Evolutionary conservation across 108 stramenopile genomes (phyloP).

Genomic region (Cyclotella atomus): DNA sequence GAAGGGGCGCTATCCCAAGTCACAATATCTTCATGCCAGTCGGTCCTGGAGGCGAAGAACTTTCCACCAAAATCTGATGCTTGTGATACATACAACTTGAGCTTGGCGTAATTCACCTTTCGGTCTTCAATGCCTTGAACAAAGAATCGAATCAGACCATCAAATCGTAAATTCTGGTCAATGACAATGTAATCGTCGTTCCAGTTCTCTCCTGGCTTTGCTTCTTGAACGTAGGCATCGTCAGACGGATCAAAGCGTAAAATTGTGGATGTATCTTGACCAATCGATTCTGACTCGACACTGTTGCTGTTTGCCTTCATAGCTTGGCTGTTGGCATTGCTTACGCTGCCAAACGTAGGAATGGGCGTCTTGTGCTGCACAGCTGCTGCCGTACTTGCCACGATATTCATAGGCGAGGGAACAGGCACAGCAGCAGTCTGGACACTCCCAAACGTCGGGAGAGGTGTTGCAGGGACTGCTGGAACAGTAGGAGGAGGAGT

Average conservation of each 20-base stretch:
- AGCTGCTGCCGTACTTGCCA: not conserved
- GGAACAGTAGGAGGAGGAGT: slow-evolving; percentile 26
- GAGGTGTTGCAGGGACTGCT: not conserved
- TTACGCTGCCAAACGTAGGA: slow-evolving; percentile 5
- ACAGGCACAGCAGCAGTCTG: not conserved
- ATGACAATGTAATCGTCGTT: slow-evolving; percentile 42
- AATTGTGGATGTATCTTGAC: not conserved
- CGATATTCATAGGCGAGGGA: not conserved
- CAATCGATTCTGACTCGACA: not conserved
- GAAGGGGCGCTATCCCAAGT: slow-evolving; percentile 43
- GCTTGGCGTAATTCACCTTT: slow-evolving; percentile 34
- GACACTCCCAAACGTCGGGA: slow-evolving; percentile 13
- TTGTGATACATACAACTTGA: slow-evolving; percentile 35
- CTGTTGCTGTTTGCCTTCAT: not conserved
- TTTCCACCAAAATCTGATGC: slow-evolving; percentile 35
- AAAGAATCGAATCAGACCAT: slow-evolving; percentile 44
- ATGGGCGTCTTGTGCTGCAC: not conserved
- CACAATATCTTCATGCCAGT: slow-evolving; percentile 51
- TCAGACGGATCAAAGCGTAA: slow-evolving; percentile 26
- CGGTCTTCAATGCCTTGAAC: slow-evolving; percentile 34
- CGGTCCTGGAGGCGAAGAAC: slow-evolving; percentile 26
- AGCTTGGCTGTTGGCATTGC: not conserved
- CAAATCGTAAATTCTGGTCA: slow-evolving; percentile 44
- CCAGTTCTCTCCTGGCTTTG: slow-evolving; percentile 26
- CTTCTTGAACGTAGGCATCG: slow-evolving; percentile 35